A percentile compares a stretch with the other conserved stretches of the same genome.
Evolutionary conservation across 192 early-diverging fungal genomes (phyloP).

Genomic region (Gorgonomyces haynaldii): DNA sequence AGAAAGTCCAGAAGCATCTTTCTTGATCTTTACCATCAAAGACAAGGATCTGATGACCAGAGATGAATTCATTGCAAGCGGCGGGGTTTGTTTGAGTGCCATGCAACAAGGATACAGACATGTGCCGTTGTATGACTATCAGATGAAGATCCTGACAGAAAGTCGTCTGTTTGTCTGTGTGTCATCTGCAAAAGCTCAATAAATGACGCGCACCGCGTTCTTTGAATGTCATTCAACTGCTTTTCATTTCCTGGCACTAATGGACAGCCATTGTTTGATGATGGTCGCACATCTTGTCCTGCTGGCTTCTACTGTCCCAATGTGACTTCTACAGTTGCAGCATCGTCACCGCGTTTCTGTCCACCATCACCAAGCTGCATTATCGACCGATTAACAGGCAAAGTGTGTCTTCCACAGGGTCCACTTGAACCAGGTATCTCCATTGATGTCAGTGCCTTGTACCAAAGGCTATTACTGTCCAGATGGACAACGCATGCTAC

Average conservation of each 20-base stretch:
- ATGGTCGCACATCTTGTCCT: slow-evolving; percentile 7
- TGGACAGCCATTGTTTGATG: neutral
- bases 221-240: too few species aligned
- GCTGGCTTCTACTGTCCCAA: slow-evolving; percentile 23
- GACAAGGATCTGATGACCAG: neutral
- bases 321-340: neutral
- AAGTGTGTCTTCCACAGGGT: neutral
- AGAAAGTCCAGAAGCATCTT: slow-evolving; percentile 22
- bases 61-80: neutral
- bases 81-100: neutral
- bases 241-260: neutral
- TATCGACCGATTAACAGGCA: slow-evolving; percentile 6
- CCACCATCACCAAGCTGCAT: slow-evolving; percentile 17
- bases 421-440: slow-evolving; percentile 1
- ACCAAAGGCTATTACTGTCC: slow-evolving; percentile 14
- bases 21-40: slow-evolving; percentile 16
- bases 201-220: too few species aligned
- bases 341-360: slow-evolving; percentile 17
- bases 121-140: slow-evolving; percentile 46
- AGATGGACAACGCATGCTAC: neutral
- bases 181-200: too few species aligned
- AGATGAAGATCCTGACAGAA: slow-evolving; percentile 48
- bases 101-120: slow-evolving; percentile 46
- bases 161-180: slow-evolving; percentile 40
- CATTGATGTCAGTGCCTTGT: slow-evolving; percentile 23